Evolutionary conservation across 164 flowering plant species (phyloP), one percentile per base, ranked within the genome.

Genomic region (Tetracentron sinense): DNA sequence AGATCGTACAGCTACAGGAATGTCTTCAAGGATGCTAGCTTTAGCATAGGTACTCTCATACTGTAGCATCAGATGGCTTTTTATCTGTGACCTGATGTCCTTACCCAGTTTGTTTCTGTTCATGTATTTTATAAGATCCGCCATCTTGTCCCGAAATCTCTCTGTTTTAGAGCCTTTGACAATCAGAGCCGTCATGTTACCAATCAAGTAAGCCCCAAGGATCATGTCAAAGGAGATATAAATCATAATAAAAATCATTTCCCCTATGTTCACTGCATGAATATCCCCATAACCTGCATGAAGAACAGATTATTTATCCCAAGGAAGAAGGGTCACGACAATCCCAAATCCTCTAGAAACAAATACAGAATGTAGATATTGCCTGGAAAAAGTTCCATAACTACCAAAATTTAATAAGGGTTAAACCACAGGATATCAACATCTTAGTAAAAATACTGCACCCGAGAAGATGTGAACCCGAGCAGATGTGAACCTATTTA

Each of bases 121-220:
- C 91, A 87, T 82, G 64, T 83, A 89, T 58, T 79, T 85, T 33
- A 82, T 81, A 15, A 87, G 53, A 56, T 87, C 96, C 19, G 86
- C 65, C 96, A 89, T 87, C 71, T 79, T 85, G 58, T 89, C 96
- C 72, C 96, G 75, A 61, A 83, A 89, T 60, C 71, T 80, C 62
- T 79, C 96, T 66, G 96, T 89, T 60, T 80, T 89, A 28, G 91
- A 87, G 53, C 96, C 96, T 75, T 89, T 89, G 7, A 87, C 96
- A 7, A 89, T 85, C 38, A 89, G 58, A 20, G 96, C 96, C 0
- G 96, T 83, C 89, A 89, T 89, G 76, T 85, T 89, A 77, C 96
- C 96, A 64, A 87, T 74, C 68, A 89, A 69, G 65, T 89, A 89
- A 54, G 96, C 92, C 48, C 96, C 88, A 53, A 89, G 82, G 70